A percentile compares a stretch with the other conserved stretches of the same genome.
These are phyloP conservation scores for Saturnispora halmiae DNA, from an alignment of 805 yeast genomes.

Conservation along the genomic window DNA sequence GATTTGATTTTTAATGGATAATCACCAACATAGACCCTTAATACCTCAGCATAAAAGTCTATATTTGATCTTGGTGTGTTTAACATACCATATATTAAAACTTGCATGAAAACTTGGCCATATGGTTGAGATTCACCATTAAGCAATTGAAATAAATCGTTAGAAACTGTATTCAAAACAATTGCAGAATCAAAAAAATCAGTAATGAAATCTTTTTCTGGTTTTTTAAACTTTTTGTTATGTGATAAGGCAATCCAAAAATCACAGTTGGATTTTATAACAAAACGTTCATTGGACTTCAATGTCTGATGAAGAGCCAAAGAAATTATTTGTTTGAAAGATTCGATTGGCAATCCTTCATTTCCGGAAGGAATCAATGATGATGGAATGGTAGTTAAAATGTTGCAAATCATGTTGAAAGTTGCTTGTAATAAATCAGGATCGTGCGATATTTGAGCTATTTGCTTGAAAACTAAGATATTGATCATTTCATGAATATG, in stretches of 20 bases:
- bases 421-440: conserved; percentile 51
- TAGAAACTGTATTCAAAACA: background rate
- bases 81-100: conserved; percentile 36
- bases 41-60: conserved; percentile 46
- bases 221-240: conserved; percentile 4
- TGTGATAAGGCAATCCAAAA: conserved; percentile 47
- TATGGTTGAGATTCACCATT: conserved; percentile 25
- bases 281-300: conserved; percentile 43
- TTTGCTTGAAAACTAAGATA: conserved; percentile 30
- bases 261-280: conserved; percentile 40
- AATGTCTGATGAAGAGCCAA: conserved; percentile 31
- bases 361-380: conserved; percentile 31
- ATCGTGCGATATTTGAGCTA: conserved; percentile 34
- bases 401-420: conserved; percentile 35
- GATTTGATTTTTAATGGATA: conserved; percentile 5
- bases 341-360: conserved; percentile 3
- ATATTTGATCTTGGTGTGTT: conserved; percentile 49
- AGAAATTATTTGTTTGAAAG: conserved; percentile 2
- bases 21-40: conserved; percentile 20
- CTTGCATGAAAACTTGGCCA: conserved; percentile 29
- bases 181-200: conserved; percentile 1
- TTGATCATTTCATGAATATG: conserved; percentile 28
- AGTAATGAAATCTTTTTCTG: conserved; percentile 5
- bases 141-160: background rate
- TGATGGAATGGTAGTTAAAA: conserved; percentile 14